phyloP scores from a whole-genome alignment of 2,329 filamentous ascomycete species.

The Ambrosiella beaveri region DNA sequence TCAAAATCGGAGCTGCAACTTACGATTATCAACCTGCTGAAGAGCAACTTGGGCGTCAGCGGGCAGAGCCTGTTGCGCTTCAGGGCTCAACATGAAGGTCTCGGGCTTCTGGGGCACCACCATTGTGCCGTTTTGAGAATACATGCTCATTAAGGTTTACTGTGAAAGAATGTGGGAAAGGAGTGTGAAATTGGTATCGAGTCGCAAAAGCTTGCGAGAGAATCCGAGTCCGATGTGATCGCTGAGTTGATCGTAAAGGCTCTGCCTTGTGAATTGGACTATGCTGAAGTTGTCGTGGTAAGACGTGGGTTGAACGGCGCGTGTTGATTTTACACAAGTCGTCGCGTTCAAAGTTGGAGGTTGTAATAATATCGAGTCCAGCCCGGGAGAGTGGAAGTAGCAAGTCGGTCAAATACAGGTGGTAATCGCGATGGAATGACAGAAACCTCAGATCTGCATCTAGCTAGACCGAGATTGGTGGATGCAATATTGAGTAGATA shows the following conservation, averaged over 20 bases:
- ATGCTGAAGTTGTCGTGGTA: slow-evolving; percentile 8
- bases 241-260: neutral
- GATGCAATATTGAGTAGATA: neutral
- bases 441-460: slow-evolving; percentile 3
- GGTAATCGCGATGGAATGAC: neutral
- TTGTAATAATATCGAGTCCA: slow-evolving; percentile 14
- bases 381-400: slow-evolving; percentile 11
- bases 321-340: neutral
- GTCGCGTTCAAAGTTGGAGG: slow-evolving; percentile 8
- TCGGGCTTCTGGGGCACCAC: slow-evolving; percentile 89
- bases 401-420: neutral
- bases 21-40: slow-evolving; percentile 95
- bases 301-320: slow-evolving; percentile 7
- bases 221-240: neutral
- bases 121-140: slow-evolving; percentile 72
- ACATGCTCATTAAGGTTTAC: slow-evolving; percentile 35
- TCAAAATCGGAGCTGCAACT: slow-evolving; percentile 21
- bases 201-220: neutral
- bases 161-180: neutral
- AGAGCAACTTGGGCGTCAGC: slow-evolving; percentile 93
- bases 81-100: slow-evolving; percentile 95
- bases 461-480: neutral
- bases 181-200: neutral
- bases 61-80: slow-evolving; percentile 89
- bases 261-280: neutral